Conservation (phyloP, 2,329 filamentous ascomycete genomes). For the Talaromyces sp. region DNA sequence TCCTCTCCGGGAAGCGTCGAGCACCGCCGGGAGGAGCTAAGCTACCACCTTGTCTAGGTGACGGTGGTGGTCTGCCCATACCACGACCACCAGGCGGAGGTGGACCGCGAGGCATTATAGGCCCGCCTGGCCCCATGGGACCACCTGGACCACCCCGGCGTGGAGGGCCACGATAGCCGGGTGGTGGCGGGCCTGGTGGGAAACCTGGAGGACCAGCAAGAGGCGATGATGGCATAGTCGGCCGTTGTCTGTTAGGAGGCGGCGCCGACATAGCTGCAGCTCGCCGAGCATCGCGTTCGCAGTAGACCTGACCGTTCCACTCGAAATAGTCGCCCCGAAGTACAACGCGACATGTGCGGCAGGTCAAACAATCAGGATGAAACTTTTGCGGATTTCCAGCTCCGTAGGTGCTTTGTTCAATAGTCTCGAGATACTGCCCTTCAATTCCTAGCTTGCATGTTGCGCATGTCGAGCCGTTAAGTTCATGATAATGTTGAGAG, state of each 20-base stretch:
- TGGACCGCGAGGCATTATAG: slow-evolving; percentile 18
- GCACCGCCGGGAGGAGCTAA: slow-evolving; percentile 27
- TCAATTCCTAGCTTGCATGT: slow-evolving; percentile 83
- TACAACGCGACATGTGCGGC: slow-evolving; percentile 66
- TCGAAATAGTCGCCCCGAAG: slow-evolving; percentile 88
- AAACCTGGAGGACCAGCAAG: slow-evolving; percentile 28
- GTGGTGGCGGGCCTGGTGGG: slow-evolving; percentile 23
- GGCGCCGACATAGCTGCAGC: slow-evolving; percentile 42
- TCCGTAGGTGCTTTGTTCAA: slow-evolving; percentile 31
- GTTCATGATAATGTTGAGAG: slow-evolving; percentile 84
- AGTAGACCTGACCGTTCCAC: slow-evolving; percentile 74
- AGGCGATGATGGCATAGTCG: slow-evolving; percentile 34
- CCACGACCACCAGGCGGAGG: slow-evolving; percentile 25
- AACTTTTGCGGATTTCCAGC: slow-evolving; percentile 59
- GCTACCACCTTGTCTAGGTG: slow-evolving; percentile 5
- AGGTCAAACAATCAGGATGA: slow-evolving; percentile 83
- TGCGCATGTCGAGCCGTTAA: slow-evolving; percentile 82
- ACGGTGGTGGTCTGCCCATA: slow-evolving; percentile 21
- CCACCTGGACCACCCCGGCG: slow-evolving; percentile 26
- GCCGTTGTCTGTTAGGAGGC: slow-evolving; percentile 33
- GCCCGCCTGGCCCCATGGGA: slow-evolving; percentile 18
- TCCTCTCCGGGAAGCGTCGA: slow-evolving; percentile 47
- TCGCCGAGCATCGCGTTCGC: slow-evolving; percentile 77
- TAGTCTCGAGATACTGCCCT: slow-evolving; percentile 87
- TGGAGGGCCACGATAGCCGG: slow-evolving; percentile 22